Percentiles rank a stretch among this genome's conserved stretches.
Evolutionary conservation across 2,329 filamentous ascomycete genomes (phyloP).

Genomic region (Pestalotiopsis sp.): DNA sequence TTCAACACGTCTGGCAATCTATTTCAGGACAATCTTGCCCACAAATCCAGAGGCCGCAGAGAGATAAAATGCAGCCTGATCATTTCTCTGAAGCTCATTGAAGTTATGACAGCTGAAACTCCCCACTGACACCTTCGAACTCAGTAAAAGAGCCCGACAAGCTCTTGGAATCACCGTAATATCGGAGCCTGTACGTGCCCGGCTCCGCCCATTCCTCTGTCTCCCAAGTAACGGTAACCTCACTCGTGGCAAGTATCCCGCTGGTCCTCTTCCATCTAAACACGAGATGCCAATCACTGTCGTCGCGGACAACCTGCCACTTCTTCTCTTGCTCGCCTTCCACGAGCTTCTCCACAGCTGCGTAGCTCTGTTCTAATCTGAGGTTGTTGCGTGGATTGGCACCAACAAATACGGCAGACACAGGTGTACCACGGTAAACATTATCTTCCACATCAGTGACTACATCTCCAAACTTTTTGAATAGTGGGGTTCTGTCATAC

Average conservation of each 20-base stretch:
- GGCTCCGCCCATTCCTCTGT: conserved; percentile 59
- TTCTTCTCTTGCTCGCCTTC: conserved; percentile 13
- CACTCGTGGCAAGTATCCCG: conserved; percentile 71
- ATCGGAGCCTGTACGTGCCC: conserved; percentile 76
- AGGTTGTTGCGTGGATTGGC: conserved; percentile 90
- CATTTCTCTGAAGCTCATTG: too few relatives aligned
- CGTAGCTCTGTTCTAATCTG: conserved; percentile 75
- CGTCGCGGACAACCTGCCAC: conserved; percentile 73
- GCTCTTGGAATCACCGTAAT: conserved; percentile 80
- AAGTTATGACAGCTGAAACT: conserved; percentile 42
- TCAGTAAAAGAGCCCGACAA: conserved; percentile 62
- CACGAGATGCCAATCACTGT: conserved; percentile 81
- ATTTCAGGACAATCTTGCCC: background rate
- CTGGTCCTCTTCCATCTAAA: conserved; percentile 80
- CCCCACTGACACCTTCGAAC: conserved; percentile 70
- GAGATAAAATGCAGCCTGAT: background rate
- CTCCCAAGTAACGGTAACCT: conserved; percentile 79
- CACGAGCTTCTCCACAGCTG: conserved; percentile 69
- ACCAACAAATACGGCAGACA: conserved; percentile 74
- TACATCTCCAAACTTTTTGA: conserved; percentile 72
- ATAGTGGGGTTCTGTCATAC: conserved; percentile 67
- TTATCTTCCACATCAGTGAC: conserved; percentile 51
- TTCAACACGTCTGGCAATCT: too few relatives aligned
- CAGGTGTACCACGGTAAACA: conserved; percentile 60
- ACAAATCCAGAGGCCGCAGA: background rate